A percentile compares a stretch with the other conserved stretches of the same genome.
phyloP scores from a whole-genome alignment of 1,284 basidiomycete genomes.

The Cryptococcus deneoformans region DNA sequence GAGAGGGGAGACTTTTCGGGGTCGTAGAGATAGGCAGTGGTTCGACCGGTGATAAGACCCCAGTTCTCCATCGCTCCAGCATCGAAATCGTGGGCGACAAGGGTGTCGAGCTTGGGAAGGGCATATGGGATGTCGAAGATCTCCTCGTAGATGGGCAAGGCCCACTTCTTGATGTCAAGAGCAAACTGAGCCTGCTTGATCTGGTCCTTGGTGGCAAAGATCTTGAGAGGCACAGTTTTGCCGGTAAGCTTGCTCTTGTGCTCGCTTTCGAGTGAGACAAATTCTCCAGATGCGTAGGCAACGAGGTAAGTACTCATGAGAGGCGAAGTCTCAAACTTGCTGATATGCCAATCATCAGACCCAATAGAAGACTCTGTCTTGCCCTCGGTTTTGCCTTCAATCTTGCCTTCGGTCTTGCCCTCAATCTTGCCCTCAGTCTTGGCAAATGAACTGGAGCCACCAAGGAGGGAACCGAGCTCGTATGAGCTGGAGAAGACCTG shows the following conservation, averaged over 20 bases:
- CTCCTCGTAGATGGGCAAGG: conserved; percentile 89
- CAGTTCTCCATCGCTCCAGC: conserved; percentile 96
- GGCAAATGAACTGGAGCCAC: conserved; percentile 21
- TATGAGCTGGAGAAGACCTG: conserved; percentile 37
- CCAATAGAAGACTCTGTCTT: conserved; percentile 42
- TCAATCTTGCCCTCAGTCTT: conserved; percentile 19
- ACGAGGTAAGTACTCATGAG: conserved; percentile 89
- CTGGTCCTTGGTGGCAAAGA: conserved; percentile 86
- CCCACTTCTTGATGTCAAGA: conserved; percentile 82
- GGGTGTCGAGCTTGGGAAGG: conserved; percentile 87
- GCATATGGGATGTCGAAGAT: conserved; percentile 89
- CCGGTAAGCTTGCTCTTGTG: conserved; percentile 80
- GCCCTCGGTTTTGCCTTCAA: conserved; percentile 47
- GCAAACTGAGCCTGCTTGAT: conserved; percentile 68
- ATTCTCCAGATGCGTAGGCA: conserved; percentile 84
- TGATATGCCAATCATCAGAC: conserved; percentile 66
- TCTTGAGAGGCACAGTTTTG: conserved; percentile 74
- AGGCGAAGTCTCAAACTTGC: conserved; percentile 68
- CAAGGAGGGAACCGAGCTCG: conserved; percentile 48
- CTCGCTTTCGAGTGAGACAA: conserved; percentile 68
- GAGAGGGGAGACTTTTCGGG: conserved; percentile 68
- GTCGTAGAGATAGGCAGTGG: conserved; percentile 78
- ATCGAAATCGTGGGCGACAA: conserved; percentile 81
- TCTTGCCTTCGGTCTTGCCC: conserved; percentile 15
- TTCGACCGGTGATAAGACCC: conserved; percentile 90